These are phyloP conservation scores for Fomitopsis schrenkii DNA, from an alignment of 1,284 basidiomycete genomes.

Conservation along the genomic window DNA sequence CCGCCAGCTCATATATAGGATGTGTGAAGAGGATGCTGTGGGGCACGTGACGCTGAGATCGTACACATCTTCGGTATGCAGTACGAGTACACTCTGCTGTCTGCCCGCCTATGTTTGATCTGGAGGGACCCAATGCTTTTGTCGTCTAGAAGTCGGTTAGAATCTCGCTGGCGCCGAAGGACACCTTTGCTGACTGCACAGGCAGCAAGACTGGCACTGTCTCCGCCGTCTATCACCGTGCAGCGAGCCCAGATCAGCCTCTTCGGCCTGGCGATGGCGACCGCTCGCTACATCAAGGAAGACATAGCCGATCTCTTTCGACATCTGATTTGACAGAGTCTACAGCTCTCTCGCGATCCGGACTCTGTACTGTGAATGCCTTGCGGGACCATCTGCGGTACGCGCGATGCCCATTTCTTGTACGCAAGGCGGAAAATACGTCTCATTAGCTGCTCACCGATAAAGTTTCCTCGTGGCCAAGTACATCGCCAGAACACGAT, in stretches of 20 bases:
- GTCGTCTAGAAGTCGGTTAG: constrained; percentile 40
- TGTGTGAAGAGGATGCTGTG: constrained; percentile 89
- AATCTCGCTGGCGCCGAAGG: constrained; percentile 1
- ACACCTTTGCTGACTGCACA: constrained; percentile 10
- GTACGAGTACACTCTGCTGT: constrained; percentile 78
- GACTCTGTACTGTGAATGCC: constrained; percentile 49
- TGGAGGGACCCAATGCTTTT: constrained; percentile 50
- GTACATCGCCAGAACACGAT: constrained; percentile 77
- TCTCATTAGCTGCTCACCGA: constrained; percentile 82
- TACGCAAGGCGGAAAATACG: constrained; percentile 54
- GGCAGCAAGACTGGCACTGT: constrained; percentile 54
- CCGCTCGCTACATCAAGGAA: constrained; percentile 73
- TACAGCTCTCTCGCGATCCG: constrained; percentile 63
- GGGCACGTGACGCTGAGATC: constrained; percentile 71
- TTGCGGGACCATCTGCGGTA: background rate
- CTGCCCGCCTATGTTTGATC: constrained; percentile 77
- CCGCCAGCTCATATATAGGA: constrained; percentile 79
- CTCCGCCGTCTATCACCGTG: constrained; percentile 73
- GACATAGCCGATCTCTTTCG: constrained; percentile 89
- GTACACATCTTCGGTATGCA: constrained; percentile 84
- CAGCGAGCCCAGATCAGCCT: constrained; percentile 77
- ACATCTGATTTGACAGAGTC: constrained; percentile 74
- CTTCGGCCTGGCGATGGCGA: constrained; percentile 78
- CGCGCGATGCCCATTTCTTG: background rate
- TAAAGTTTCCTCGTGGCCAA: constrained; percentile 79